A percentile compares a stretch with the other conserved stretches of the same genome.
phyloP scores from a whole-genome alignment of 2,329 filamentous ascomycete genomes.

The Aphanoascus verrucosus region DNA sequence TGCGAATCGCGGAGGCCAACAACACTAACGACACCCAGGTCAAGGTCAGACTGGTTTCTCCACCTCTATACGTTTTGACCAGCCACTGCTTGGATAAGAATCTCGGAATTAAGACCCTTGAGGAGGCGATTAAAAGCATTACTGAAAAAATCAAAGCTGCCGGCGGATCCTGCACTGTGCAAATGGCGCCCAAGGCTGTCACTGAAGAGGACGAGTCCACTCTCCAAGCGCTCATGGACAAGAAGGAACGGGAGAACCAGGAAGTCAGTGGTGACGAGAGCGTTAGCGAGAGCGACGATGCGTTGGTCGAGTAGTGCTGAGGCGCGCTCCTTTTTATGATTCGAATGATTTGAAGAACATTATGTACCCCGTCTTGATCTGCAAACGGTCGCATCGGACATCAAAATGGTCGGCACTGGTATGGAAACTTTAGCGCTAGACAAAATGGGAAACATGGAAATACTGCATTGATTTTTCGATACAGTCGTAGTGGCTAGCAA shows the following conservation, averaged over 20 bases:
- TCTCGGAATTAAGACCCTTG: constrained; percentile 69
- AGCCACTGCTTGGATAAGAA: constrained; percentile 92
- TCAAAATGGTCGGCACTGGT: not conserved
- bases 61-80: constrained; percentile 90
- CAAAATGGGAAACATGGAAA: constrained; percentile 9
- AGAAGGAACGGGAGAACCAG: constrained; percentile 93
- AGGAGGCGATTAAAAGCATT: constrained; percentile 83
- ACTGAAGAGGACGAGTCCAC: constrained; percentile 98
- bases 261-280: constrained; percentile 97
- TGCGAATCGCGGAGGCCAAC: constrained; percentile 80
- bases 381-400: not conserved
- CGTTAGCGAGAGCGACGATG: constrained; percentile 88
- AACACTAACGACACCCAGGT: constrained; percentile 90
- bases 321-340: not conserved
- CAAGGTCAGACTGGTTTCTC: constrained; percentile 97
- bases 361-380: not conserved
- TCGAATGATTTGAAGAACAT: not conserved
- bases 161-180: constrained; percentile 72
- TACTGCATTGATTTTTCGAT: not conserved
- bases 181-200: constrained; percentile 99
- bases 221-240: constrained; percentile 96
- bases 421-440: constrained; percentile 7
- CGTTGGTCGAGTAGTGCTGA: constrained; percentile 41
- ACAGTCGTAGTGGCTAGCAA: not conserved
- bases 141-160: constrained; percentile 65